phyloP scores from a whole-genome alignment of 495 filamentous ascomycete genomes.

The Barbatosphaeria neglecta region DNA sequence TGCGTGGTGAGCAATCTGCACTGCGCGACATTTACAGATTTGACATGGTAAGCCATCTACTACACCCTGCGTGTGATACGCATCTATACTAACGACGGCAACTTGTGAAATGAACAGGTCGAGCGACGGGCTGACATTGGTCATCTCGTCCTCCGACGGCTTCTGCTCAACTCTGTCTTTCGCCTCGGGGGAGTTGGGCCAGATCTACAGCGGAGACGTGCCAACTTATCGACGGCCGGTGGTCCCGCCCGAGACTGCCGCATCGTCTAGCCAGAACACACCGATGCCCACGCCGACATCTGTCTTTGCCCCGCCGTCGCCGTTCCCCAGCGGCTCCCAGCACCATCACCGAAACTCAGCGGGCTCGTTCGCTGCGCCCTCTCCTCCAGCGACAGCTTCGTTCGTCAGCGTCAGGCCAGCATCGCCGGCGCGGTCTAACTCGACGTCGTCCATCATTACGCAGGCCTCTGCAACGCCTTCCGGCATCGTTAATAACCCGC shows the following conservation, averaged over 20 bases:
- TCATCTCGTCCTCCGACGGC: conserved; percentile 95
- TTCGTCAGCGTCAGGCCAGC: conserved; percentile 46
- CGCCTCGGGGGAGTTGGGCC: conserved; percentile 73
- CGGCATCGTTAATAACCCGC: conserved; percentile 57
- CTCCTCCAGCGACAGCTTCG: conserved; percentile 39
- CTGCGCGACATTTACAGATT: conserved; percentile 91
- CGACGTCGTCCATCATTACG: conserved; percentile 72
- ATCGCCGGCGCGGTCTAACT: conserved; percentile 74
- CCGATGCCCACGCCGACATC: conserved; percentile 55
- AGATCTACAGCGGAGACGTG: conserved; percentile 60
- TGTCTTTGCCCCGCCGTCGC: conserved; percentile 45
- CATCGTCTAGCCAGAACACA: conserved; percentile 46
- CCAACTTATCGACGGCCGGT: conserved; percentile 37
- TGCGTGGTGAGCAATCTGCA: conserved; percentile 93
- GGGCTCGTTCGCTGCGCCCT: conserved; percentile 42
- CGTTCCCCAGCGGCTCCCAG: conserved; percentile 27
- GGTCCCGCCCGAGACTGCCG: conserved; percentile 22
- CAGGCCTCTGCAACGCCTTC: conserved; percentile 22
- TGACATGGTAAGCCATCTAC: conserved; percentile 64
- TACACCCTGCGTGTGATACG: not conserved
- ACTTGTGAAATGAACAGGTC: conserved; percentile 67
- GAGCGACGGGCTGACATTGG: conserved; percentile 75
- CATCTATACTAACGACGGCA: conserved; percentile 6
- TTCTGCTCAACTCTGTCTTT: conserved; percentile 93
- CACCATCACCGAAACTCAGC: conserved; percentile 40